These are phyloP conservation scores for Trichophyton rubrum DNA, from an alignment of 2,329 filamentous ascomycete genomes.

Conservation along the genomic window DNA sequence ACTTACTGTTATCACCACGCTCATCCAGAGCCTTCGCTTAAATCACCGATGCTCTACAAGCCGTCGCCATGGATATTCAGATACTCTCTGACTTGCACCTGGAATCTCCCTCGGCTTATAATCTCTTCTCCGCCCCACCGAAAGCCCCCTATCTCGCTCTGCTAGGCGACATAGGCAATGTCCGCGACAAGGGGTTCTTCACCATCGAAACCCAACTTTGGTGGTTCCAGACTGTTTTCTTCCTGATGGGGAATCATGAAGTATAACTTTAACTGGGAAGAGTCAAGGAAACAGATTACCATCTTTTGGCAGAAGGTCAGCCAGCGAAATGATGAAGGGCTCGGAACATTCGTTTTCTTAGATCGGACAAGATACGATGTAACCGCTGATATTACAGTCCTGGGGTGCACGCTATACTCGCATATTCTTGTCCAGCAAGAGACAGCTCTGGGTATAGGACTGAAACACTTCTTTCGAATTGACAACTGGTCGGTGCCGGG, in stretches of 20 bases:
- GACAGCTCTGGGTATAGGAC: constrained; percentile 29
- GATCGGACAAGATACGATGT: constrained; percentile 30
- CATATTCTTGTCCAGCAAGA: constrained; percentile 28
- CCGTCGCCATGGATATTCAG: constrained; percentile 1
- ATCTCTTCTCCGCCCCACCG: constrained; percentile 38
- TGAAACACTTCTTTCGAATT: constrained; percentile 45
- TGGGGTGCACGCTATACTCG: constrained; percentile 43
- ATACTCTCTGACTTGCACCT: constrained; percentile 49
- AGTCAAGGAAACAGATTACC: constrained; percentile 15
- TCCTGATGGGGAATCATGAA: constrained; percentile 48
- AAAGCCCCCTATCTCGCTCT: constrained; percentile 42
- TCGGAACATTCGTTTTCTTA: constrained; percentile 32
- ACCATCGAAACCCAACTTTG: constrained; percentile 35
- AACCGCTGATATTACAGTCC: constrained; percentile 26
- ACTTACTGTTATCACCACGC: no score
- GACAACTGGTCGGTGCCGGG: constrained; percentile 23
- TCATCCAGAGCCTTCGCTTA: no score
- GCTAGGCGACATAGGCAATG: constrained; percentile 45
- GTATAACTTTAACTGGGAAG: constrained; percentile 27
- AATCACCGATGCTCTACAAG: no score
- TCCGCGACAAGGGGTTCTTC: constrained; percentile 33
- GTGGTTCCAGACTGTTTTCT: constrained; percentile 40
- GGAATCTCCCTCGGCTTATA: constrained; percentile 39
- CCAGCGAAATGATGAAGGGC: constrained; percentile 6
- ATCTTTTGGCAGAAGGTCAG: constrained; percentile 18